A percentile compares a stretch with the other conserved stretches of the same genome.
These are phyloP conservation scores for Pezicula rhizophila DNA, from an alignment of 2,329 filamentous ascomycete species.

Conservation along the genomic window DNA sequence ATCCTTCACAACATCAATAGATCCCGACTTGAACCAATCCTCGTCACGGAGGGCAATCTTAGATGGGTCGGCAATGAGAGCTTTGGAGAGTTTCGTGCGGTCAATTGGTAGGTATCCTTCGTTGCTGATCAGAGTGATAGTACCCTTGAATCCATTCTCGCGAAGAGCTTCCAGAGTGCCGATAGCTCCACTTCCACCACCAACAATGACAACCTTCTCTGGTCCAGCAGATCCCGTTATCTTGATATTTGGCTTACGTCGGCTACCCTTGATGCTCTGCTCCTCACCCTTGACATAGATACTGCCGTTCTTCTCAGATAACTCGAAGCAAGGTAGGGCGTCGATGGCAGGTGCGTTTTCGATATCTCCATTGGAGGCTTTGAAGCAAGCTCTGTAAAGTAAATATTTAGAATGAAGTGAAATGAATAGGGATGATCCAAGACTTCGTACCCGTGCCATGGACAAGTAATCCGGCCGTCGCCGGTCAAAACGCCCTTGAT, in stretches of 20 bases:
- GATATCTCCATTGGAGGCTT: slow-evolving; percentile 80
- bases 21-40: slow-evolving; percentile 66
- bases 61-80: slow-evolving; percentile 71
- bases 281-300: slow-evolving; percentile 83
- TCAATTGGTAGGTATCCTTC: slow-evolving; percentile 88
- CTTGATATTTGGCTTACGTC: slow-evolving; percentile 67
- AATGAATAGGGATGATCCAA: neutral
- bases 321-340: slow-evolving; percentile 73
- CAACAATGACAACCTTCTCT: slow-evolving; percentile 76
- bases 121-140: slow-evolving; percentile 75
- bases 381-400: slow-evolving; percentile 72
- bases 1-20: slow-evolving; percentile 51
- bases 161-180: slow-evolving; percentile 79
- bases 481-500: slow-evolving; percentile 78
- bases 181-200: slow-evolving; percentile 78
- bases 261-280: slow-evolving; percentile 67
- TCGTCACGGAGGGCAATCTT: slow-evolving; percentile 74
- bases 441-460: slow-evolving; percentile 83
- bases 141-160: slow-evolving; percentile 71
- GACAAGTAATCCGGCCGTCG: slow-evolving; percentile 81
- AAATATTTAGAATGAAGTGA: slow-evolving; percentile 1
- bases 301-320: slow-evolving; percentile 73
- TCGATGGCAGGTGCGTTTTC: slow-evolving; percentile 92
- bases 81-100: slow-evolving; percentile 92
- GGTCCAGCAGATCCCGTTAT: slow-evolving; percentile 49